A percentile compares a stretch with the other conserved stretches of the same genome.
Conservation (phyloP, 257 asterid species). For the Scutellaria baicalensis region DNA sequence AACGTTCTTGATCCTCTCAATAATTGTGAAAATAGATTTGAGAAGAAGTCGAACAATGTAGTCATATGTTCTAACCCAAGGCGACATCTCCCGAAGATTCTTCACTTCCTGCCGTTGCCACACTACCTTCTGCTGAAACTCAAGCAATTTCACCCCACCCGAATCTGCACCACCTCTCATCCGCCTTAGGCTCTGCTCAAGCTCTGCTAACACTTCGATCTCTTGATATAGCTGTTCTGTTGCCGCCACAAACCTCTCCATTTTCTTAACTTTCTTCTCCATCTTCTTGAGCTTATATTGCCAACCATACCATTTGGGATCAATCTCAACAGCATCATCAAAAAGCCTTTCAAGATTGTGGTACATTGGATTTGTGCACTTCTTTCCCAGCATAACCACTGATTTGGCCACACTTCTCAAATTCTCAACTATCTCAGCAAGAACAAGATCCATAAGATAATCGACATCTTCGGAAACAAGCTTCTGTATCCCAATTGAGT, state of each 20-base stretch:
- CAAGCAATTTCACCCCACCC: conserved; percentile 50
- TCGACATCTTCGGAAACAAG: conserved; percentile 59
- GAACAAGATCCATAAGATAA: conserved; percentile 63
- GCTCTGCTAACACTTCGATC: conserved; percentile 69
- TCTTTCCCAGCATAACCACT: conserved; percentile 61
- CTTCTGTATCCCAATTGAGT: conserved; percentile 54
- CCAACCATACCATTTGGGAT: conserved; percentile 48
- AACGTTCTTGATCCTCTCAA: conserved; percentile 52
- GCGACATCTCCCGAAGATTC: conserved; percentile 75
- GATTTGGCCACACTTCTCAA: conserved; percentile 45
- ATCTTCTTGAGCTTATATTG: conserved; percentile 62
- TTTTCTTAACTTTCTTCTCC: conserved; percentile 81
- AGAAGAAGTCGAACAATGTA: conserved; percentile 55
- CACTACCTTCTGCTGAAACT: conserved; percentile 72
- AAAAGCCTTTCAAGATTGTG: conserved; percentile 50
- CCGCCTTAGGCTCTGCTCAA: conserved; percentile 67
- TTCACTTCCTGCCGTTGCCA: conserved; percentile 88
- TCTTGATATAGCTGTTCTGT: conserved; percentile 71
- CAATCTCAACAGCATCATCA: conserved; percentile 41
- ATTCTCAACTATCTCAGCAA: conserved; percentile 59
- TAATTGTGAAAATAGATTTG: conserved; percentile 55
- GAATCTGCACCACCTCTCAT: conserved; percentile 45
- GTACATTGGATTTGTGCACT: conserved; percentile 46
- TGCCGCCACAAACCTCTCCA: conserved; percentile 74
- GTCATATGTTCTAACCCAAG: conserved; percentile 71